Evolutionary conservation across 1,284 basidiomycete genomes (phyloP).

Genomic region (Ganoderma multipileum): DNA sequence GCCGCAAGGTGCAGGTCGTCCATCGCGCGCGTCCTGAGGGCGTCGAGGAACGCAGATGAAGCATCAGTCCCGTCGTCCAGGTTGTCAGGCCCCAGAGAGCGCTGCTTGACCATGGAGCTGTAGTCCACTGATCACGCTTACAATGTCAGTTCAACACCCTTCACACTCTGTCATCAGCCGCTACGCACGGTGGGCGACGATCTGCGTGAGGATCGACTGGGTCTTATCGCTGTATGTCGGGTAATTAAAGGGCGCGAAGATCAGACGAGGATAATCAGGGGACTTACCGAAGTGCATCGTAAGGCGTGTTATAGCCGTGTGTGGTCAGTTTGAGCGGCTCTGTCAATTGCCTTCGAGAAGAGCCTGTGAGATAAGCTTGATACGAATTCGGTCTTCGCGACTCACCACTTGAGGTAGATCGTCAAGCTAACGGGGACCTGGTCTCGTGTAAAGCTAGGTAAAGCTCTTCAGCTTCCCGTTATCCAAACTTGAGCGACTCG

Average conservation of each 20-base stretch:
- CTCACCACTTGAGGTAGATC: conserved; percentile 78
- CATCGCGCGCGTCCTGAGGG: conserved; percentile 80
- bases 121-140: conserved; percentile 49
- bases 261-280: neutral
- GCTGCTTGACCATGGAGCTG: conserved; percentile 76
- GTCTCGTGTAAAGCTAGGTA: conserved; percentile 74
- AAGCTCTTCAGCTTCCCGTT: neutral
- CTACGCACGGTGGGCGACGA: conserved; percentile 71
- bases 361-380: neutral
- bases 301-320: conserved; percentile 83
- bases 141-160: neutral
- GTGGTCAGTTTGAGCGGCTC: conserved; percentile 80
- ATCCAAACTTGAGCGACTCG: conserved; percentile 13
- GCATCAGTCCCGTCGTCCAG: conserved; percentile 71
- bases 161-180: too few species aligned
- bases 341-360: conserved; percentile 60
- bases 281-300: conserved; percentile 67
- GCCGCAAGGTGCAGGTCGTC: conserved; percentile 82
- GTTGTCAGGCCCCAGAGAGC: conserved; percentile 76
- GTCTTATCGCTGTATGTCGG: conserved; percentile 65
- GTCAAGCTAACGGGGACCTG: conserved; percentile 85
- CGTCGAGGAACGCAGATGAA: conserved; percentile 80
- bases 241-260: conserved; percentile 14
- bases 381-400: neutral
- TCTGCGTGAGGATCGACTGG: conserved; percentile 83